A percentile compares a stretch with the other conserved stretches of the same genome.
These are phyloP conservation scores for Cercophora newfieldiana DNA, from an alignment of 495 filamentous ascomycete species.

Conservation along the genomic window DNA sequence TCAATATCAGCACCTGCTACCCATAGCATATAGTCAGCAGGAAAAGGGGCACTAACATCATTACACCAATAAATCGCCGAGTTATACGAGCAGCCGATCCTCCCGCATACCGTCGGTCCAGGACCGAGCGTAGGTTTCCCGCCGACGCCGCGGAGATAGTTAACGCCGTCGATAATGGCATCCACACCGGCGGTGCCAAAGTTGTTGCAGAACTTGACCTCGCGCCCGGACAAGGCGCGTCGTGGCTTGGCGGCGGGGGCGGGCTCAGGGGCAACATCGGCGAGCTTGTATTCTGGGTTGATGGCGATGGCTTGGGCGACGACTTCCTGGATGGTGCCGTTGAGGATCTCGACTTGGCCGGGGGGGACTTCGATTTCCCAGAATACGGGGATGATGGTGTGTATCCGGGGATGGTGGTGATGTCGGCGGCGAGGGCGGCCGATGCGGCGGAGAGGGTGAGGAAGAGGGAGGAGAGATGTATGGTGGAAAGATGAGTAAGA, in stretches of 20 bases:
- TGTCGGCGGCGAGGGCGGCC: background rate
- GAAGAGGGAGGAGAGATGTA: constrained; percentile 1
- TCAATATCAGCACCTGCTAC: background rate
- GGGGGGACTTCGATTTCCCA: constrained; percentile 6
- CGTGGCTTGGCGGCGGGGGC: background rate
- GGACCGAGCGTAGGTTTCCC: background rate
- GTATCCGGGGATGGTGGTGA: constrained; percentile 6
- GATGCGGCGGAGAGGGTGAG: background rate
- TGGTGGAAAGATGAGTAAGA: background rate
- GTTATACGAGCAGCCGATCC: background rate
- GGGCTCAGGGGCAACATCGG: constrained; percentile 28
- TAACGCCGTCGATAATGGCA: background rate
- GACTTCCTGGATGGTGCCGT: constrained; percentile 17
- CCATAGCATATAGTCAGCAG: no score
- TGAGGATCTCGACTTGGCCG: background rate
- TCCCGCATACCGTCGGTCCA: background rate
- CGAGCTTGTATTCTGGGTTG: constrained; percentile 37
- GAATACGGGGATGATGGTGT: constrained; percentile 4
- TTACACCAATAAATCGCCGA: constrained; percentile 10
- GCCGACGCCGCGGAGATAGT: background rate
- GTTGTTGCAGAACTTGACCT: constrained; percentile 10
- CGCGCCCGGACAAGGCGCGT: background rate
- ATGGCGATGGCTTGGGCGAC: constrained; percentile 10
- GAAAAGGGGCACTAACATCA: constrained; percentile 8
- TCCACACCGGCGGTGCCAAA: background rate